Evolutionary conservation across 2,329 filamentous ascomycete genomes (phyloP), one percentile per base, ranked within the genome.

Genomic region (Fusarium solani-melongenae): DNA sequence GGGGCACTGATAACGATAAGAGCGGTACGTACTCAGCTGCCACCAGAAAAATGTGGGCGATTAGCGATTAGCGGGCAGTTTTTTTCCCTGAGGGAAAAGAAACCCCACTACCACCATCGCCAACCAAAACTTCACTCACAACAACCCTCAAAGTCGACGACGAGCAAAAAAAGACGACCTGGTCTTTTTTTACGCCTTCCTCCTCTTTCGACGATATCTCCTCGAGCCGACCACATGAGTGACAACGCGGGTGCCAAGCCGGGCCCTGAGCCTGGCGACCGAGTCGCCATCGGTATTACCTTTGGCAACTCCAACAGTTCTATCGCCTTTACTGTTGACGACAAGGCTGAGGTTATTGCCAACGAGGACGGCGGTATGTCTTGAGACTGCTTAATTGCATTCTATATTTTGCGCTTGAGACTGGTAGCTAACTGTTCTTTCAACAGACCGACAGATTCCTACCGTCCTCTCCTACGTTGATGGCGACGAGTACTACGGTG

Each of bases 271-370:
- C 89, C 90, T 60, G 85, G 84, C 77, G 87, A 91, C 77, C 88
- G 90, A 79, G 87, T 88, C 79, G 94, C 93, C 82, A 98, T 99
- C 85, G 96, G 96, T 83, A 95, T 99, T 82, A 93, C 95, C 77
- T 98, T 98, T 88, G 96, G 96, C 86, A 99, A 98, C 88, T 95
- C 95, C 71, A 97, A 98, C 91, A 97, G 94, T 87, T 98, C 95
- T 70, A 98, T 99, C 85, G 96, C 96, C 79, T 95, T 92, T 83
- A 97, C 95, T 55, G 90, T 92, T 71, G 96, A 98, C 81, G 96
- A 97, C 84, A 97, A 97, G 88, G 92, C 95, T 74, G 94, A 98
- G 83, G 96, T 99, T 74, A 98, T 99, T 86, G 96, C 96, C 81
- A 98, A 99, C 86, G 96, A 98, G 87, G 96, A 98, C 82, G 96